Evolutionary conservation across 805 yeast species (phyloP).

Genomic region (Hemisphaericaspora nanyangensis): DNA sequence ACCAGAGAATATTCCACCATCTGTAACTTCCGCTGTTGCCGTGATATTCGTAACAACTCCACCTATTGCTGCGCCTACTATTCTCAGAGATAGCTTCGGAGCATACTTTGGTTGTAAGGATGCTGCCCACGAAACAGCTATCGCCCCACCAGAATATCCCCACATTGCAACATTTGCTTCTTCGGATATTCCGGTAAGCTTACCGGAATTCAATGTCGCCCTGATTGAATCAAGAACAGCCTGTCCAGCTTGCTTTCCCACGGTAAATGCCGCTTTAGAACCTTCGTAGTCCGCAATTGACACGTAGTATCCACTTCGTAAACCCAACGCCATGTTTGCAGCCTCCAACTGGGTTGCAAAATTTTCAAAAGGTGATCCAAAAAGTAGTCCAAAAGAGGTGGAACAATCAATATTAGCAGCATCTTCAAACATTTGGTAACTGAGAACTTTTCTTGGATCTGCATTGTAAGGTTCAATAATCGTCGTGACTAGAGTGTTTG

Average conservation of each 20-base stretch:
- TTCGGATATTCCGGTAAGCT: slow-evolving; percentile 16
- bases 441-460: slow-evolving; percentile 20
- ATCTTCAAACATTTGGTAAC: slow-evolving; percentile 29
- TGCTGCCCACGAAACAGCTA: slow-evolving; percentile 37
- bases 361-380: slow-evolving; percentile 11
- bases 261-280: slow-evolving; percentile 26
- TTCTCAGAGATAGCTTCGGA: slow-evolving; percentile 22
- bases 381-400: slow-evolving; percentile 20
- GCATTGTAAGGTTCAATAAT: slow-evolving; percentile 27
- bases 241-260: slow-evolving; percentile 28
- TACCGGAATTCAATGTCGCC: slow-evolving; percentile 17
- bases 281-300: slow-evolving; percentile 35
- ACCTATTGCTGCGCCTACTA: slow-evolving; percentile 31
- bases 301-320: slow-evolving; percentile 29
- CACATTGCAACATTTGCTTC: slow-evolving; percentile 22
- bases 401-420: slow-evolving; percentile 23
- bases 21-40: slow-evolving; percentile 19
- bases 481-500: slow-evolving; percentile 23
- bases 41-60: slow-evolving; percentile 36
- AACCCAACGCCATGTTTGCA: slow-evolving; percentile 15
- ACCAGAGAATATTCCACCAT: slow-evolving; percentile 27
- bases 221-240: slow-evolving; percentile 28
- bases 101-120: slow-evolving; percentile 34
- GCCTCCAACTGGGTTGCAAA: slow-evolving; percentile 14
- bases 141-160: slow-evolving; percentile 39